Conservation (phyloP, 208 protist species). For the Wallacemonas collosoma region DNA sequence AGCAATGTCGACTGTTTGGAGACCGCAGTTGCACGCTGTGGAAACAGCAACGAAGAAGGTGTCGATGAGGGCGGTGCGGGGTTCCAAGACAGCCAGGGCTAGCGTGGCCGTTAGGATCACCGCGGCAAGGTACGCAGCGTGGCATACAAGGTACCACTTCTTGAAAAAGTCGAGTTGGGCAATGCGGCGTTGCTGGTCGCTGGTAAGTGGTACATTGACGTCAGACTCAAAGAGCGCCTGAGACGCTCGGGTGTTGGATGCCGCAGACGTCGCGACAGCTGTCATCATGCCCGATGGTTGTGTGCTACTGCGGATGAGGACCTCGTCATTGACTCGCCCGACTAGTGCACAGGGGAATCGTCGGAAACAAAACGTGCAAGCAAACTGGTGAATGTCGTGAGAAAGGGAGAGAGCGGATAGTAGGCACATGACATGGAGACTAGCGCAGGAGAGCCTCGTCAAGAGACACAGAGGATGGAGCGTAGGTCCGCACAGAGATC, state of each 20-base stretch:
- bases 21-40: slow-evolving; percentile 73
- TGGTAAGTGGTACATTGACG: slow-evolving; percentile 47
- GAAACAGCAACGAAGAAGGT: slow-evolving; percentile 69
- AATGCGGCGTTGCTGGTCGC: slow-evolving; percentile 36
- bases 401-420: too few relatives aligned
- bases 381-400: too few relatives aligned
- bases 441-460: too few relatives aligned
- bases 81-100: slow-evolving; percentile 34
- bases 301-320: too few relatives aligned
- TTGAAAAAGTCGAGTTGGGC: slow-evolving; percentile 67
- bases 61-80: slow-evolving; percentile 35
- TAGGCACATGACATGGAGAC: too few relatives aligned
- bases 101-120: slow-evolving; percentile 34
- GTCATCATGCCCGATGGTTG: neutral
- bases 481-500: too few relatives aligned
- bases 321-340: too few relatives aligned
- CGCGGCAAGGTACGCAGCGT: slow-evolving; percentile 47
- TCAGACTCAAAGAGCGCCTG: slow-evolving; percentile 52
- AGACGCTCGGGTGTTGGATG: slow-evolving; percentile 37
- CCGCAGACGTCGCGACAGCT: neutral
- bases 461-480: too few relatives aligned
- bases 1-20: slow-evolving; percentile 68
- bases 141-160: slow-evolving; percentile 66
- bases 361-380: too few relatives aligned
- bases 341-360: too few relatives aligned